Percentiles rank a stretch among this genome's conserved stretches.
These are phyloP conservation scores for Acacia pycnantha DNA, from an alignment of 331 rosid genomes.

Conservation along the genomic window DNA sequence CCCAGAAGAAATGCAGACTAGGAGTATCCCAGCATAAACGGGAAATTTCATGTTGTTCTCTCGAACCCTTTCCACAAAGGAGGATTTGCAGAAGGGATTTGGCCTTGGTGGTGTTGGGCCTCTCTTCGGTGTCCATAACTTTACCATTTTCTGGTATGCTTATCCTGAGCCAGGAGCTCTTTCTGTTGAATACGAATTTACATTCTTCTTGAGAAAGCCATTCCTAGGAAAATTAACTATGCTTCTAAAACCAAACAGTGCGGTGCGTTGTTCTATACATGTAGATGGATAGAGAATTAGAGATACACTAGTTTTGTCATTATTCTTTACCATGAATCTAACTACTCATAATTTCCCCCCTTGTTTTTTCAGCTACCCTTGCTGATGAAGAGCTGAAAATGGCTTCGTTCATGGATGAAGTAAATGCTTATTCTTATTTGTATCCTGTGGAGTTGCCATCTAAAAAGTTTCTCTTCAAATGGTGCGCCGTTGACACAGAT, in stretches of 20 bases:
- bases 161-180: not conserved
- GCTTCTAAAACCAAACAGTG: not conserved
- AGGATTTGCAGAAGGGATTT: conserved; percentile 49
- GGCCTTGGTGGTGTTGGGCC: conserved; percentile 38
- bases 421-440: conserved; percentile 80
- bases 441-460: conserved; percentile 82
- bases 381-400: conserved; percentile 69
- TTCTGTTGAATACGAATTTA: not conserved
- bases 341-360: not conserved
- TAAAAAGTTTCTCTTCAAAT: conserved; percentile 65
- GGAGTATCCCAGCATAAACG: not conserved
- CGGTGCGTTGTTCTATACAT: not conserved
- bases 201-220: not conserved
- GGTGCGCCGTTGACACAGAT: conserved; percentile 44
- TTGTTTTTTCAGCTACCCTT: conserved; percentile 50
- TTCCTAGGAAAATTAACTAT: not conserved
- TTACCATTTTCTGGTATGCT: conserved; percentile 42
- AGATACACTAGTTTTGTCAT: conserved; percentile 16
- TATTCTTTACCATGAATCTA: not conserved
- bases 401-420: conserved; percentile 69
- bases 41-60: not conserved
- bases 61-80: conserved; percentile 33
- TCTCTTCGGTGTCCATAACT: conserved; percentile 37
- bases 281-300: not conserved
- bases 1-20: not conserved